phyloP scores from a whole-genome alignment of 768 basidiomycete species.

The Tulasnella sp. region DNA sequence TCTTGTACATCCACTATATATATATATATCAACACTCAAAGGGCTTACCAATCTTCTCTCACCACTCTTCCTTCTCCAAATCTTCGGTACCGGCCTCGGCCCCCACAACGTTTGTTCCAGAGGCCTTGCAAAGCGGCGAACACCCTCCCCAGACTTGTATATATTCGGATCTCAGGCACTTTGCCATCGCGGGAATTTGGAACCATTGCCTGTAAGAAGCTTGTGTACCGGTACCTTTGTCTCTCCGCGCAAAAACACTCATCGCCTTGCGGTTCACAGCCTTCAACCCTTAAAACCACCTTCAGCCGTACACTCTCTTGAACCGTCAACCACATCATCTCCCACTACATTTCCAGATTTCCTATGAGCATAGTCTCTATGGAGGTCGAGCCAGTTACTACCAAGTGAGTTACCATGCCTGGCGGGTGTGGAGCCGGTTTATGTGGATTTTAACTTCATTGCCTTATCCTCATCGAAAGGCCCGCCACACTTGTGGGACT shows the following conservation, averaged over 20 bases:
- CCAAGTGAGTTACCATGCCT: not conserved
- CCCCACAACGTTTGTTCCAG: not conserved
- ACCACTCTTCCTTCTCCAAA: too few relatives aligned
- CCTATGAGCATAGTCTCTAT: not conserved
- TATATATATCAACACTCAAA: not conserved
- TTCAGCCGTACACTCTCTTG: not conserved
- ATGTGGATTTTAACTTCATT: not conserved
- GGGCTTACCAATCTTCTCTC: not conserved
- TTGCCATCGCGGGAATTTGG: not conserved
- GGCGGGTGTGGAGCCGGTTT: not conserved
- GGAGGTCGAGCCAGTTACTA: not conserved
- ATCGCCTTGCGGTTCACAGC: not conserved
- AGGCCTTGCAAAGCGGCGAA: too few relatives aligned
- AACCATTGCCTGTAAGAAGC: not conserved
- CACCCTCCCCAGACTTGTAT: not conserved
- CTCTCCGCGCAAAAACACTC: not conserved
- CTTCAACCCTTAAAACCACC: not conserved
- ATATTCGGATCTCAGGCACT: not conserved
- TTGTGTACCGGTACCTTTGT: not conserved
- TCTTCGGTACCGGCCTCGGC: too few relatives aligned
- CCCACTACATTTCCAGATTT: not conserved
- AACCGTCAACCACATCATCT: not conserved
- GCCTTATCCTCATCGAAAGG: not conserved
- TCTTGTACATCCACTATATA: not conserved
- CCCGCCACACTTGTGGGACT: not conserved